These are phyloP conservation scores for Diutina siamensis DNA, from an alignment of 1,139 yeast species.

Conservation along the genomic window DNA sequence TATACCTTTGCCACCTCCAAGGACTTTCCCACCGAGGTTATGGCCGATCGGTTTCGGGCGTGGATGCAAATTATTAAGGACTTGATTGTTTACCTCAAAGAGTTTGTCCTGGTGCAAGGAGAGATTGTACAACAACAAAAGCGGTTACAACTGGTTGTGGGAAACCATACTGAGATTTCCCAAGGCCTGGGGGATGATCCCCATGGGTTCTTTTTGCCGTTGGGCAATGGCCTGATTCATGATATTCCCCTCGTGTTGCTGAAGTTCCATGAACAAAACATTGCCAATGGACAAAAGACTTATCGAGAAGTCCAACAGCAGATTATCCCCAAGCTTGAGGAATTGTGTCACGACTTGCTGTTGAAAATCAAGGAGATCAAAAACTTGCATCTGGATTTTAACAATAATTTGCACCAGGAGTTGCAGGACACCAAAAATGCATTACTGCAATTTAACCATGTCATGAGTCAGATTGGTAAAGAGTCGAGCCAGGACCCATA, in stretches of 20 bases:
- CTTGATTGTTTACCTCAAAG: slow-evolving; percentile 61
- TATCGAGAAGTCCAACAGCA: slow-evolving; percentile 59
- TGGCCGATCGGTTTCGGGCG: slow-evolving; percentile 73
- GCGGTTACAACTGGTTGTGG: slow-evolving; percentile 70
- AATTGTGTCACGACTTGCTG: slow-evolving; percentile 66
- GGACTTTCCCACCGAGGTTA: slow-evolving; percentile 65
- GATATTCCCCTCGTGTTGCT: slow-evolving; percentile 69
- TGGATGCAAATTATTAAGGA: slow-evolving; percentile 79
- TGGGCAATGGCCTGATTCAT: slow-evolving; percentile 72
- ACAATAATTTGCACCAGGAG: slow-evolving; percentile 61
- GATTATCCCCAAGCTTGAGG: slow-evolving; percentile 78
- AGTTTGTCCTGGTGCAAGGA: slow-evolving; percentile 76
- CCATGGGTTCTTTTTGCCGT: slow-evolving; percentile 49
- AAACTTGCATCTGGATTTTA: slow-evolving; percentile 71
- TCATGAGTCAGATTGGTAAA: slow-evolving; percentile 16
- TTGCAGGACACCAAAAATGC: slow-evolving; percentile 48
- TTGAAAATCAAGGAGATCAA: slow-evolving; percentile 84
- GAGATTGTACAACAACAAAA: slow-evolving; percentile 77
- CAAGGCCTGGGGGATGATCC: slow-evolving; percentile 10
- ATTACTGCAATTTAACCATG: slow-evolving; percentile 30
- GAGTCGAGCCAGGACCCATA: slow-evolving; percentile 61
- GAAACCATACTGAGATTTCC: slow-evolving; percentile 20
- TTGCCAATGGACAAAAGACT: slow-evolving; percentile 51
- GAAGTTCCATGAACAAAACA: slow-evolving; percentile 65
- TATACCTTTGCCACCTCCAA: slow-evolving; percentile 9